phyloP scores from a whole-genome alignment of 2,329 filamentous ascomycete species.

The Talaromyces amestolkiae region DNA sequence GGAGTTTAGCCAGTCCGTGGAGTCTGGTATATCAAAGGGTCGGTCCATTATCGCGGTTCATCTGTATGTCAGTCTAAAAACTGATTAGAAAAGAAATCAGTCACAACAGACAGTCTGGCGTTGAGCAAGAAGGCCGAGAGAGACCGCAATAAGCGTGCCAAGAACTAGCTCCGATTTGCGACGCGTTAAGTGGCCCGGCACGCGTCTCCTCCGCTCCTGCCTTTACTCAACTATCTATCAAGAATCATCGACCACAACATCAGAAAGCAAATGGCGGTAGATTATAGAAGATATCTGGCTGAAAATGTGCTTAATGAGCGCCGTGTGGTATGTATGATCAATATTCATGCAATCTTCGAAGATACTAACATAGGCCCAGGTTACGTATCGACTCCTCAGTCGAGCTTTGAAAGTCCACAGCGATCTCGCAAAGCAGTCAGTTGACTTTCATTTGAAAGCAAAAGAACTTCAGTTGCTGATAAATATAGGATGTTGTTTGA shows the following conservation, averaged over 20 bases:
- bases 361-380: constrained; percentile 38
- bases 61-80: not conserved
- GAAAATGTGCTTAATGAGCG: constrained; percentile 74
- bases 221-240: not conserved
- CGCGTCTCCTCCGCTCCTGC: constrained; percentile 28
- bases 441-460: constrained; percentile 42
- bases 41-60: constrained; percentile 31
- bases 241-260: not conserved
- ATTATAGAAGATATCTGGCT: constrained; percentile 71
- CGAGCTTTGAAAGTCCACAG: constrained; percentile 79
- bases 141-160: constrained; percentile 12
- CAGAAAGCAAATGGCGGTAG: constrained; percentile 38
- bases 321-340: constrained; percentile 57
- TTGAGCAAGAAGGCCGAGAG: not conserved
- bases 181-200: constrained; percentile 43
- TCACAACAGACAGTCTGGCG: not conserved
- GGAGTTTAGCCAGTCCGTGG: constrained; percentile 50
- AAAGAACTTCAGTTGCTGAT: constrained; percentile 9
- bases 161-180: constrained; percentile 30
- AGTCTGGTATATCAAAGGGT: constrained; percentile 42
- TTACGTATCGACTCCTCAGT: constrained; percentile 84
- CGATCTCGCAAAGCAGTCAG: constrained; percentile 91
- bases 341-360: not conserved
- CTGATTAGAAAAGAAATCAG: not conserved
- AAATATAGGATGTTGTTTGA: constrained; percentile 73